Base-by-base conservation (phyloP, 768 basidiomycete genomes). In the Calocybe gangraenosa region DNA sequence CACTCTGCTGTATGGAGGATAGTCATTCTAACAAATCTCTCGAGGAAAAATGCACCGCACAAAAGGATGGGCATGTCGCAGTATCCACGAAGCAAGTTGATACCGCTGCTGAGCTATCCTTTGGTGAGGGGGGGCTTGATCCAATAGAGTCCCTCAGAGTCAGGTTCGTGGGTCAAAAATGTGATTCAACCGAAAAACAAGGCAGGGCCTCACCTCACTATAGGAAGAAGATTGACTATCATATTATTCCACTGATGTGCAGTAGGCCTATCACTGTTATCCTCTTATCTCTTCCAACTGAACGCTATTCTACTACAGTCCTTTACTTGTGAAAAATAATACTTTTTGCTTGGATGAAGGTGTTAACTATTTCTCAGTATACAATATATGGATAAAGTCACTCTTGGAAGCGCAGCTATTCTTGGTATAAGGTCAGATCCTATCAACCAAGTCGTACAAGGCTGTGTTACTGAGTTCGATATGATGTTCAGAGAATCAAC, bases 361-460 rank as follows among this genome's bases (percentile, higher is more conserved):
- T 20, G 25, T 5, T 35, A n/a, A 20, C 23, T 31, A 7, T 34
- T 35, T 9, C 45, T 51, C 47, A 81, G 84, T 75, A 73, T 87
- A n/a, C 84, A 87, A 57, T 86, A 81, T 48, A 86, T 86, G 81
- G 85, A 87, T 51, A 86, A 86, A 63, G 81, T 79, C 0, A 87
- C 84, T 0, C 65, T 87, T 3, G 84, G 82, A 1, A 78, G 72
- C 47, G 56, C 82, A 0, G 78, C 85, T 1, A 84, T 87, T 50
- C 70, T 88, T 35, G 86, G 86, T 1, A 87, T 87, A 54, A 65
- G 67, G 86, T 82, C 28, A 49, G 74, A 50, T 34, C 5, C 25
- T 11, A 18, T 44, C 15, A n/a, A 11, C 4, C 21, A 17, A 23
- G 21, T 32, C 25, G 10, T 31, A 4, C 23, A 23, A 11, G 19